Percentiles rank a stretch among this genome's conserved stretches.
Conservation (phyloP, 768 basidiomycete species). For the Vararia minispora region DNA sequence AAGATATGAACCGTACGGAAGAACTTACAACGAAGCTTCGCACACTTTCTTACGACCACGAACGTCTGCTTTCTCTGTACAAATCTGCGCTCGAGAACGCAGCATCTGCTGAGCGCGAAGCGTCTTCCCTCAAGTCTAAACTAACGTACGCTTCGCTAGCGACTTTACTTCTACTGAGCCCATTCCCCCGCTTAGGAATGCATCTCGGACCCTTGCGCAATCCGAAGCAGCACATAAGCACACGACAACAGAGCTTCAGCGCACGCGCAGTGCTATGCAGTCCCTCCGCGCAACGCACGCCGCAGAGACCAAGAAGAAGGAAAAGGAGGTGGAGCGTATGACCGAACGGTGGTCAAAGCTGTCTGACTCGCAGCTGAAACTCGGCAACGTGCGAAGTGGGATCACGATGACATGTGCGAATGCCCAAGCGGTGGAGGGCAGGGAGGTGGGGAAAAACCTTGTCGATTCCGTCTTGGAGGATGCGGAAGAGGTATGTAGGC, state of each 20-base stretch:
- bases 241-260: slow-evolving; percentile 57
- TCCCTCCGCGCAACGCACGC: slow-evolving; percentile 57
- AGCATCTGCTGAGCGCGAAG: slow-evolving; percentile 71
- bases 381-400: slow-evolving; percentile 23
- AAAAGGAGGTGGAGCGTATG: slow-evolving; percentile 69
- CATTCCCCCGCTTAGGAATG: slow-evolving; percentile 23
- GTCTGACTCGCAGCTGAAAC: slow-evolving; percentile 54
- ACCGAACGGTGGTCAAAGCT: slow-evolving; percentile 67
- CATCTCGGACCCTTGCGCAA: slow-evolving; percentile 41
- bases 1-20: slow-evolving; percentile 75
- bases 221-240: slow-evolving; percentile 62
- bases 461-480: slow-evolving; percentile 62
- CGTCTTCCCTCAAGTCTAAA: slow-evolving; percentile 60
- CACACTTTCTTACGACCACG: slow-evolving; percentile 73
- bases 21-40: slow-evolving; percentile 63
- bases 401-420: slow-evolving; percentile 41
- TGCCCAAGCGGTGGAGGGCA: slow-evolving; percentile 32
- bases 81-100: slow-evolving; percentile 44
- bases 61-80: slow-evolving; percentile 61
- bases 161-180: not conserved
- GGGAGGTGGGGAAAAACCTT: slow-evolving; percentile 32
- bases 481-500: slow-evolving; percentile 53
- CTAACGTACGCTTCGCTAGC: slow-evolving; percentile 41
- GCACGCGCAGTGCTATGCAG: slow-evolving; percentile 58
- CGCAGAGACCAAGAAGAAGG: slow-evolving; percentile 68